Conservation (phyloP, 345 rosid genomes). For the Eucalyptus paniculata region DNA sequence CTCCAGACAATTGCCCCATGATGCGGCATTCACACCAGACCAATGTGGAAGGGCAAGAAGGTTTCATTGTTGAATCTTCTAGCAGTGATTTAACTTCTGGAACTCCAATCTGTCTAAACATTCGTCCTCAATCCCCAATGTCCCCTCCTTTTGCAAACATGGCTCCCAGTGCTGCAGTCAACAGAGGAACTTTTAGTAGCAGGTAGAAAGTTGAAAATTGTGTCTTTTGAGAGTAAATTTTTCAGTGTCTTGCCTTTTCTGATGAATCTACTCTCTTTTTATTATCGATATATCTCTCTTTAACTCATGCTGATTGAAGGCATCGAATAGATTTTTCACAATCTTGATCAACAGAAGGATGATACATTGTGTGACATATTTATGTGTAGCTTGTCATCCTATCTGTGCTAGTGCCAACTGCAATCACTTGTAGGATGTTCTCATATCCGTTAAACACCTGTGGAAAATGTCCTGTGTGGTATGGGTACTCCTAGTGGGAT, state of each 20-base stretch:
- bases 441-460: neutral
- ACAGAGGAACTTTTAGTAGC: constrained; percentile 3
- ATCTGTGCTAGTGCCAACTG: neutral
- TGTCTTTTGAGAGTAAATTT: neutral
- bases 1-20: constrained; percentile 8
- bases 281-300: neutral
- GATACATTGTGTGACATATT: neutral
- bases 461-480: neutral
- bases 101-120: neutral
- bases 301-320: neutral
- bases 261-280: neutral
- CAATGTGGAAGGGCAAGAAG: constrained; percentile 5
- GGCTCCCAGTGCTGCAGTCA: constrained; percentile 8
- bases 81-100: constrained; percentile 12
- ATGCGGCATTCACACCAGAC: neutral
- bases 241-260: neutral
- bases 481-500: neutral
- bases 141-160: neutral
- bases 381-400: neutral
- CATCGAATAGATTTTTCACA: neutral
- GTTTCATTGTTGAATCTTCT: constrained; percentile 4
- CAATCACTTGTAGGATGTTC: neutral
- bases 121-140: constrained; percentile 9
- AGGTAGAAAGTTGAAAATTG: neutral
- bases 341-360: neutral